Evolutionary conservation across 441 rosid species (phyloP).

Genomic region (Adansonia gregorii): DNA sequence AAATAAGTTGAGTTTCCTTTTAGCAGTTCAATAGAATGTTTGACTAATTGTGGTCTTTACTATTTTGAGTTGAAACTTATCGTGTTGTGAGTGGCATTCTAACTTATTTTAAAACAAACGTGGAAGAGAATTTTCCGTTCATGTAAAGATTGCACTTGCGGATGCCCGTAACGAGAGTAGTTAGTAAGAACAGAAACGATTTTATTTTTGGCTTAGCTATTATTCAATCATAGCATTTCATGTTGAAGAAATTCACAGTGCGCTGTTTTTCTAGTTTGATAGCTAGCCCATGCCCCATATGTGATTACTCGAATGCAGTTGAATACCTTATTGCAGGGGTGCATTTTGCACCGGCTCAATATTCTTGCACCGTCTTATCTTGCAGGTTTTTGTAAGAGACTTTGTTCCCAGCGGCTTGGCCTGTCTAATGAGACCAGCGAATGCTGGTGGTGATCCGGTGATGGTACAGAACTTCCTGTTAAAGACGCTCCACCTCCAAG

Average conservation of each 20-base stretch:
- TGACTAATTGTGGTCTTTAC: background rate
- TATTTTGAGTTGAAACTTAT: slow-evolving; percentile 6
- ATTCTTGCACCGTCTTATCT: background rate
- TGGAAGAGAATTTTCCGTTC: background rate
- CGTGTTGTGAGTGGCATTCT: background rate
- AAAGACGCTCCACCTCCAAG: slow-evolving; percentile 20
- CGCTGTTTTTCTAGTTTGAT: background rate
- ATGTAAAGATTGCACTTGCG: background rate
- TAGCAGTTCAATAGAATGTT: background rate
- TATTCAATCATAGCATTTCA: background rate
- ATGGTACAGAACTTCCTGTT: slow-evolving; percentile 14
- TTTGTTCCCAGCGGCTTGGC: slow-evolving; percentile 15
- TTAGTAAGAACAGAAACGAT: background rate
- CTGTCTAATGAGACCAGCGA: slow-evolving; percentile 11
- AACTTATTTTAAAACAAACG: background rate
- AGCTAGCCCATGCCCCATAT: background rate
- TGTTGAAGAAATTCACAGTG: background rate
- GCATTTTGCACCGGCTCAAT: background rate
- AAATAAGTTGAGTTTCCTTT: background rate
- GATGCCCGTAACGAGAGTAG: background rate
- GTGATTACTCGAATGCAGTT: background rate
- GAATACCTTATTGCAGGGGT: background rate
- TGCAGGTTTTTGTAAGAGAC: slow-evolving; percentile 19
- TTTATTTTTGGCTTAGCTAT: background rate
- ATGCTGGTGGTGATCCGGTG: background rate